Base-by-base conservation (phyloP, 129 eudicot genomes). In the Tagetes erecta region DNA sequence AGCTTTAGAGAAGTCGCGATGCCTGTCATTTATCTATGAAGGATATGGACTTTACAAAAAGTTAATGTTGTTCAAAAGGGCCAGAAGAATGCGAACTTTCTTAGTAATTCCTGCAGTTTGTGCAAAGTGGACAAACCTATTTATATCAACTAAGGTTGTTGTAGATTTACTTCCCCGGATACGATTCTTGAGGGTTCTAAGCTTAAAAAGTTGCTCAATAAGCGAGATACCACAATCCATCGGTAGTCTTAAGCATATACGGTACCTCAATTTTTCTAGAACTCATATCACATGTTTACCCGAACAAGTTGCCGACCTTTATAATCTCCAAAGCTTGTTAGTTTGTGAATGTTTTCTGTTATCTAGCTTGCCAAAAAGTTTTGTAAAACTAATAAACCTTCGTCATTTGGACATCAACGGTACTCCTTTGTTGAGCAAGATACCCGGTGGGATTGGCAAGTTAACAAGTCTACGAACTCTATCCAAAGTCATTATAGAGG, bases 321-420 rank as follows among this genome's bases (percentile, higher is more conserved):
- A 55, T 76, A 69, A 76, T 67, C 76, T 86, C 12, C 84, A 86
- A 27, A 83, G 82, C 13, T 40, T 86, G 57, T 59, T 78, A 11
- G 2, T 83, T 41, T 2, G 58, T 11, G 62, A 34, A 52, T 86
- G 91, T 41, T 8, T 33, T 0, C 1, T 11, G 11, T 63, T 83
- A 39, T 7, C 35, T 44, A 78, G 63, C 73, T 27, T 83, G 78
- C 86, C 86, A 10, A 37, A 67, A 0, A 34, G 67, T 9, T 3
- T 78, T 3, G 67, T 44, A n/a, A 34, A 75, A n/a, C 39, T 86
- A n/a, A 36, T 41, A 3, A 81, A 75, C 64, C 55, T 83, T 0
- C 77, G 88, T 0, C 84, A 83, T 75, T 76, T 83, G 34, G 80
- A 83, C 41, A 75, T 70, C 51, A 51, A 73, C 6, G 53, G 59